Base-by-base conservation (phyloP, 352 stramenopile genomes). In the Phytopythium chamaehyphon region DNA sequence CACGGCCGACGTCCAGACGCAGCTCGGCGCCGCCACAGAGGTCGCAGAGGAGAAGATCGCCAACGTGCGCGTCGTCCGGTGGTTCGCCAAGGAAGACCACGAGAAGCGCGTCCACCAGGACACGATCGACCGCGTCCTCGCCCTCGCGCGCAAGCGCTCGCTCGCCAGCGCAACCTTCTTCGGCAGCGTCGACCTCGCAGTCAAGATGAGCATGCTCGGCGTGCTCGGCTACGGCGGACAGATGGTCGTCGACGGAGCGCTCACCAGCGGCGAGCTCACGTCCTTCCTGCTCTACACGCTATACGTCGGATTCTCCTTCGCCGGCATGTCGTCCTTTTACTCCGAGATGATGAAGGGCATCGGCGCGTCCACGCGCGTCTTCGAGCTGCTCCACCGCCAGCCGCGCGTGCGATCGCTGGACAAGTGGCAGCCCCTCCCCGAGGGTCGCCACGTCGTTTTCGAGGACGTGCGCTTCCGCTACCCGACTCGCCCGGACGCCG, bases 261-360 rank as follows among this genome's bases (percentile, higher is more conserved):
- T 98, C 42, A 96, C 84, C 0, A 77, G 89, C 22, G 94, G 93
- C n/a, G 79, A 93, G 26, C 78, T 98, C 26, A 97, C 90, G 18
- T 93, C 90, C 1, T 98, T 98, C 70, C 61, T 98, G 51, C 79
- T 97, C 53, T 98, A 98, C 64, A 92, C 92, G 18, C 73, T 98
- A 35, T 94, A 96, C 42, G 91, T 98, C 16, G 90, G 88, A 7
- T 84, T 86, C 51, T 89, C 74, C 10, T 85, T 98, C 33, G 87
- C 79, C n/a, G 80, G 82, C 16, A 59, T 98, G 37, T 97, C 88
- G 11, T 90, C 82, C 7, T 96, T 96, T 24, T 98, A 98, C 64
- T 85, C 88, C n/a, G 79, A 88, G 55, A 38, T 82, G 43, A 96
- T 97, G 69, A 96, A 96, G 58, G 87, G 86, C 12, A 81, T 97